Conservation (phyloP, 179 eudicot species). For the Patellifolia procumbens region DNA sequence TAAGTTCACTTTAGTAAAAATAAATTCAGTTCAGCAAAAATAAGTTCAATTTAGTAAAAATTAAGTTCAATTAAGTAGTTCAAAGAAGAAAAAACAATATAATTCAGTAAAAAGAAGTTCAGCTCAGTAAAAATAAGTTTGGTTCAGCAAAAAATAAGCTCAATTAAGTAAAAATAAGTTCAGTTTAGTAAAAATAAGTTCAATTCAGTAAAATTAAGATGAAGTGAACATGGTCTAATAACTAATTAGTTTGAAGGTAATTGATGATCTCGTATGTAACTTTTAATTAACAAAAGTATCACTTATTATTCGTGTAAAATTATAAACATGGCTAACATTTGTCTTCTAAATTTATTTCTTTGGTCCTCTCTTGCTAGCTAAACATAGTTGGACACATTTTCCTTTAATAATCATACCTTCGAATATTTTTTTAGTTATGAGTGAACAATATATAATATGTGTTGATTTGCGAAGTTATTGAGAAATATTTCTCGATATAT, state of each 20-base stretch:
- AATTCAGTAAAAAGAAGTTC: too few species aligned
- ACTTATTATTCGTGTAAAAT: background rate
- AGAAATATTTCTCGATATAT: background rate
- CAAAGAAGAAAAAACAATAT: too few species aligned
- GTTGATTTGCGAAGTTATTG: background rate
- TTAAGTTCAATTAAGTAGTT: too few species aligned
- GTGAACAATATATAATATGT: background rate
- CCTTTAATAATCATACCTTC: conserved; percentile 2
- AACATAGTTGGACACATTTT: conserved; percentile 3
- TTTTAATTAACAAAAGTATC: background rate
- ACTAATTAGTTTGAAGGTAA: background rate
- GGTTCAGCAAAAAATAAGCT: too few species aligned
- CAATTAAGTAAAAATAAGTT: too few species aligned
- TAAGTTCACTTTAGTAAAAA: too few species aligned
- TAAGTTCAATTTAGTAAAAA: too few species aligned
- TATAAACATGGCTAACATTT: background rate
- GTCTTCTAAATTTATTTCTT: background rate
- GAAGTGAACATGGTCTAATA: too few species aligned
- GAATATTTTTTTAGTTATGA: background rate
- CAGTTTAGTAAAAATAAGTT: too few species aligned
- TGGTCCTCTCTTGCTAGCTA: conserved; percentile 18
- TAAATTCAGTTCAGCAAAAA: too few species aligned
- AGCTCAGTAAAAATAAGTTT: too few species aligned
- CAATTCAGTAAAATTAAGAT: too few species aligned
- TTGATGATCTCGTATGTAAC: background rate